phyloP scores from a whole-genome alignment of 768 basidiomycete genomes.

The Lactarius sanguifluus region DNA sequence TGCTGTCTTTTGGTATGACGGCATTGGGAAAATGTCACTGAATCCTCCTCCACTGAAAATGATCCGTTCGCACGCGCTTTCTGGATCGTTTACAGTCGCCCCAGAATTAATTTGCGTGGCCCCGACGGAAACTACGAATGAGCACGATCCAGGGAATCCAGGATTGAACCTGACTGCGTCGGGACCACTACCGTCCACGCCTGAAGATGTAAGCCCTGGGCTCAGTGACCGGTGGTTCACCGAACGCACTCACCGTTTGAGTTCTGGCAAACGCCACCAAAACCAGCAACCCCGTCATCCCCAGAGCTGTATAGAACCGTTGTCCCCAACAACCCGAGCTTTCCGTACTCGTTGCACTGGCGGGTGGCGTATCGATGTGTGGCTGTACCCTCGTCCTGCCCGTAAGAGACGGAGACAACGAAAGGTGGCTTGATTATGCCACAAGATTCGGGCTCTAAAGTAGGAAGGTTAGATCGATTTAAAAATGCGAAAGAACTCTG shows the following conservation, averaged over 20 bases:
- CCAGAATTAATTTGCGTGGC: slow-evolving; percentile 40
- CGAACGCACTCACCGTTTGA: slow-evolving; percentile 30
- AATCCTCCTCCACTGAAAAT: slow-evolving; percentile 45
- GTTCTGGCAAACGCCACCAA: slow-evolving; percentile 37
- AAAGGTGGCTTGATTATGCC: slow-evolving; percentile 39
- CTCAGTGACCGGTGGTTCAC: not conserved
- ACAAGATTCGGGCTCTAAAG: slow-evolving; percentile 39
- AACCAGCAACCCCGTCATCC: slow-evolving; percentile 46
- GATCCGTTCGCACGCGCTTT: slow-evolving; percentile 40
- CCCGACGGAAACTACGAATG: slow-evolving; percentile 42
- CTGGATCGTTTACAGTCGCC: slow-evolving; percentile 38
- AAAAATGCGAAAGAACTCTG: not conserved
- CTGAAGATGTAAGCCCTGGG: slow-evolving; percentile 26
- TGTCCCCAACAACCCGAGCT: slow-evolving; percentile 44
- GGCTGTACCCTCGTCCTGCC: slow-evolving; percentile 39
- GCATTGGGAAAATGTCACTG: slow-evolving; percentile 42
- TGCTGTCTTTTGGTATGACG: slow-evolving; percentile 37
- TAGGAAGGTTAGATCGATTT: not conserved
- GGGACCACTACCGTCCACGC: slow-evolving; percentile 26
- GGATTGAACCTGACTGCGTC: slow-evolving; percentile 42
- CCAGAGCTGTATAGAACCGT: slow-evolving; percentile 48
- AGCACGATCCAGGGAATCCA: slow-evolving; percentile 45
- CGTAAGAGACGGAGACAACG: slow-evolving; percentile 46
- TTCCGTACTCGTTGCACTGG: slow-evolving; percentile 49
- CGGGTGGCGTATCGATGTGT: slow-evolving; percentile 40